A percentile compares a stretch with the other conserved stretches of the same genome.
These are phyloP conservation scores for Arctium lappa DNA, from an alignment of 129 eudicot genomes.

Conservation along the genomic window DNA sequence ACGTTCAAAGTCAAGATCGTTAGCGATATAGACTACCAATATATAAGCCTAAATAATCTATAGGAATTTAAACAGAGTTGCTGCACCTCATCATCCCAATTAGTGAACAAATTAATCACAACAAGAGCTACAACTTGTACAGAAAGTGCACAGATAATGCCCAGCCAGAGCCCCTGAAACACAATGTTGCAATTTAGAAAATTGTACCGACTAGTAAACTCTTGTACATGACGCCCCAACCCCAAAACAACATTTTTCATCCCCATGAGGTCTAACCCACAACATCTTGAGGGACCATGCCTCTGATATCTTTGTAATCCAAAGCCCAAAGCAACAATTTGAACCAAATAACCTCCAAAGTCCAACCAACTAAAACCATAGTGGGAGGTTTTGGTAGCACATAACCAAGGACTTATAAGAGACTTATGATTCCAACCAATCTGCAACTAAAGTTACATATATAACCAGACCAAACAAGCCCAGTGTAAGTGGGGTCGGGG, in stretches of 20 bases:
- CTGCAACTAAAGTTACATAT: neutral
- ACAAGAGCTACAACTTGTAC: slow-evolving; percentile 58
- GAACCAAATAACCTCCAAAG: neutral
- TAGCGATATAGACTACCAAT: neutral
- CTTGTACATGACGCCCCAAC: neutral
- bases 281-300: neutral
- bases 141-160: slow-evolving; percentile 60
- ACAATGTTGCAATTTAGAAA: slow-evolving; percentile 4
- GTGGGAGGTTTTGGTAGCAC: neutral
- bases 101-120: slow-evolving; percentile 43
- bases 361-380: neutral
- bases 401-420: neutral
- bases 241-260: too few species aligned
- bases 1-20: neutral
- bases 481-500: neutral
- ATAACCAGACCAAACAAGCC: neutral
- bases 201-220: neutral
- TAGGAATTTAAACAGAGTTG: neutral
- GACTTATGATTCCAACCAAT: neutral
- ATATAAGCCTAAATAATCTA: neutral
- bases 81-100: slow-evolving; percentile 55
- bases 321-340: neutral
- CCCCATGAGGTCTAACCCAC: neutral
- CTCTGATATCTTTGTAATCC: neutral
- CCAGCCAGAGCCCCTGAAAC: slow-evolving; percentile 75